A percentile compares a stretch with the other conserved stretches of the same genome.
These are phyloP conservation scores for Calonectria crousiana DNA, from an alignment of 2,329 filamentous ascomycete genomes.

Conservation along the genomic window DNA sequence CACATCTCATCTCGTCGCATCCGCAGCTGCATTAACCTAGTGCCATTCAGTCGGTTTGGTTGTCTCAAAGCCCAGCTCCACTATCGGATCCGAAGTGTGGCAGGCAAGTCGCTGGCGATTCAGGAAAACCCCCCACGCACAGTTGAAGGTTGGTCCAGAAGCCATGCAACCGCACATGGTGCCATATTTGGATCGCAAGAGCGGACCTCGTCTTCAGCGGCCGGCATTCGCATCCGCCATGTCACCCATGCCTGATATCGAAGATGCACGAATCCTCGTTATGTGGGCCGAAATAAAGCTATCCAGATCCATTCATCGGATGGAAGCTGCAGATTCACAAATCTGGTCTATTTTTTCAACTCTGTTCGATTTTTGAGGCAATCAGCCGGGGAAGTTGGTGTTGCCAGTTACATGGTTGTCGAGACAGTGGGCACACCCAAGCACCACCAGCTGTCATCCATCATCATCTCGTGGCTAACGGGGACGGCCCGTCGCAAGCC, in stretches of 20 bases:
- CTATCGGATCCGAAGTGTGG: conserved; percentile 19
- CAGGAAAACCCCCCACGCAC: conserved; percentile 19
- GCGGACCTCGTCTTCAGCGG: background rate
- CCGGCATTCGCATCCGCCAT: background rate
- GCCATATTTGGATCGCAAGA: conserved; percentile 15
- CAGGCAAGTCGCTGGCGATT: conserved; percentile 1
- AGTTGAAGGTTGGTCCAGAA: conserved; percentile 4
- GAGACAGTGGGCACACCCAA: conserved; percentile 13
- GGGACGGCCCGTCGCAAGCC: conserved; percentile 9
- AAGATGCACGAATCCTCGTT: conserved; percentile 9
- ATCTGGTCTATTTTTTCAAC: background rate
- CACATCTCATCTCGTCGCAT: conserved; percentile 23
- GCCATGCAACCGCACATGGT: background rate
- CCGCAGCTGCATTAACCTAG: conserved; percentile 32
- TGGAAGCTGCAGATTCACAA: background rate
- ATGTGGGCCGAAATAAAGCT: conserved; percentile 14
- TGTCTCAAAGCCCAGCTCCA: conserved; percentile 9
- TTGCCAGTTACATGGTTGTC: background rate
- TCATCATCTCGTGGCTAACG: background rate
- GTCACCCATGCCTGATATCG: background rate
- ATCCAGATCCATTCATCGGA: conserved; percentile 5
- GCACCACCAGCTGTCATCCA: background rate
- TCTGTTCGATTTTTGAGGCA: background rate
- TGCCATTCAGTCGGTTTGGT: conserved; percentile 22
- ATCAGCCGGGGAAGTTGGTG: too few species aligned